Evolutionary conservation across 2,329 filamentous ascomycete species (phyloP).

Genomic region (Arthrocladium fulminans): DNA sequence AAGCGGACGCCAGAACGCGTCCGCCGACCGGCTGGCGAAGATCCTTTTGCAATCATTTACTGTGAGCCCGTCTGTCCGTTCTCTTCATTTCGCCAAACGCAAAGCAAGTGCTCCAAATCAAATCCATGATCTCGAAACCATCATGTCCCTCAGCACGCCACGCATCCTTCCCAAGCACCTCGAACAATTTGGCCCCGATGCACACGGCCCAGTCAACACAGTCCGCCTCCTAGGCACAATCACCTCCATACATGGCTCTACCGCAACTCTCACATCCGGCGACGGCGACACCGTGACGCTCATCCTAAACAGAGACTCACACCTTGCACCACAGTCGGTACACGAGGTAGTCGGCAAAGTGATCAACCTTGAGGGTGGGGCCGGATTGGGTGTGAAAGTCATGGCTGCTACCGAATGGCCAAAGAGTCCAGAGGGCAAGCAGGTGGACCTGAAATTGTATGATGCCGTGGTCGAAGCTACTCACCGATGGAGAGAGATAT

Average conservation of each 20-base stretch:
- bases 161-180: conserved; percentile 76
- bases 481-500: conserved; percentile 71
- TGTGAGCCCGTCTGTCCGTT: too few species aligned
- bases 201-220: conserved; percentile 42
- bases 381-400: conserved; percentile 35
- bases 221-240: conserved; percentile 85
- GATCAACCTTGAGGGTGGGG: conserved; percentile 32
- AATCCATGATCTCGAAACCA: background rate
- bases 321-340: conserved; percentile 36
- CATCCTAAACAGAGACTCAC: conserved; percentile 54
- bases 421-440: conserved; percentile 16
- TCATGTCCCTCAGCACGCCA: conserved; percentile 66
- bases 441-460: conserved; percentile 62
- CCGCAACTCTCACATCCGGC: conserved; percentile 68
- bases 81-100: too few species aligned
- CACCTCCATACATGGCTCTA: conserved; percentile 68
- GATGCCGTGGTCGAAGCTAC: conserved; percentile 77
- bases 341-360: conserved; percentile 42
- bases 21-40: background rate
- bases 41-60: too few species aligned
- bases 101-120: background rate
- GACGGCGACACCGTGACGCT: conserved; percentile 61
- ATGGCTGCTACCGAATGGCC: conserved; percentile 35
- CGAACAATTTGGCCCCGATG: conserved; percentile 57
- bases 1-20: conserved; percentile 1